A percentile compares a stretch with the other conserved stretches of the same genome.
phyloP scores from a whole-genome alignment of 2,329 filamentous ascomycete genomes.

The Cladosporium colombiae region DNA sequence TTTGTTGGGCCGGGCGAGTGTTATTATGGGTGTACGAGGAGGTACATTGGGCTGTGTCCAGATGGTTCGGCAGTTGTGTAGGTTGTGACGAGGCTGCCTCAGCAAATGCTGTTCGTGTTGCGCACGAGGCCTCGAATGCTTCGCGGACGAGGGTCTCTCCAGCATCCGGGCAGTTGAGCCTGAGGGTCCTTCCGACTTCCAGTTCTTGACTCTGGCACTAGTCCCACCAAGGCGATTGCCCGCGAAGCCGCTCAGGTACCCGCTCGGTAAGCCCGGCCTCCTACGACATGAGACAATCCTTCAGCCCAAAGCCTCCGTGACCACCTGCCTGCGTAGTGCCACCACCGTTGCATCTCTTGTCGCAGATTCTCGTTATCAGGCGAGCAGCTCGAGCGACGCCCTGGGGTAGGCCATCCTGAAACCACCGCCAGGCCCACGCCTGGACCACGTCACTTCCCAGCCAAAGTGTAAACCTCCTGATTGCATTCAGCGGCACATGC shows the following conservation, averaged over 20 bases:
- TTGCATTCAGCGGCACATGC: neutral
- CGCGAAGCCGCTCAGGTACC: neutral
- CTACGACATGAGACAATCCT: neutral
- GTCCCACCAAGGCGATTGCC: neutral
- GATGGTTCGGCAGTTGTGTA: neutral
- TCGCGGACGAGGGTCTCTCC: no score
- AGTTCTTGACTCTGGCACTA: neutral
- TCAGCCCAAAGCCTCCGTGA: neutral
- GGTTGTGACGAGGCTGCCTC: neutral
- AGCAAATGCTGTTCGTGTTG: neutral
- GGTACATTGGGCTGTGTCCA: neutral
- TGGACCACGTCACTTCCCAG: constrained; percentile 8
- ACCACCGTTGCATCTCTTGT: constrained; percentile 7
- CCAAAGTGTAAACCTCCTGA: constrained; percentile 7
- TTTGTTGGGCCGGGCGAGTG: neutral
- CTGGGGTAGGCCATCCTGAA: constrained; percentile 3
- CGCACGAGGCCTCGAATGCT: neutral
- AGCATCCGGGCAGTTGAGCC: neutral
- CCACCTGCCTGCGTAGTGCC: neutral
- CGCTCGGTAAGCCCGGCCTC: no score
- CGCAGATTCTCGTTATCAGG: neutral
- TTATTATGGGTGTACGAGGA: neutral
- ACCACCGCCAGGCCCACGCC: neutral
- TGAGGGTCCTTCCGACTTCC: neutral
- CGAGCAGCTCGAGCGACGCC: neutral